Conservation (phyloP, 495 filamentous ascomycete genomes). For the Bathelium albidoporum region DNA sequence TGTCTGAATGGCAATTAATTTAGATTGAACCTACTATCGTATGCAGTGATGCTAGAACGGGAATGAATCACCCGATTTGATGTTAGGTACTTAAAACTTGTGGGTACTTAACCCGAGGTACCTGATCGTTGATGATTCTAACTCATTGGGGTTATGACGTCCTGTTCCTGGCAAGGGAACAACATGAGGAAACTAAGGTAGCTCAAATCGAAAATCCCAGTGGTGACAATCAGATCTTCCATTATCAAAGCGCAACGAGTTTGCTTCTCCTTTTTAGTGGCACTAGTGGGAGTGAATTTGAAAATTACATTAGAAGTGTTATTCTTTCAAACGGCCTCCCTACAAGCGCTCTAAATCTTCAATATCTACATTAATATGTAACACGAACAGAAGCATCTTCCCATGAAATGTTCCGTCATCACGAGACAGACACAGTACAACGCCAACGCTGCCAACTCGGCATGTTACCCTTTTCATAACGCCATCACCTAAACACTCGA, state of each 20-base stretch:
- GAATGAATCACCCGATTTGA: background rate
- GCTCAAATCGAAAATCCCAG: no score
- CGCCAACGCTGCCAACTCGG: background rate
- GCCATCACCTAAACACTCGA: background rate
- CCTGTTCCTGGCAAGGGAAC: no score
- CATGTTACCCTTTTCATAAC: background rate
- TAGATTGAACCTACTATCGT: background rate
- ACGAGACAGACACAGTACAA: background rate
- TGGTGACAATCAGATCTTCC: no score
- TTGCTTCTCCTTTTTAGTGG: background rate
- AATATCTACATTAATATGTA: conserved; percentile 4
- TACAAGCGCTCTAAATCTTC: background rate
- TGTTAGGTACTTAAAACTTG: no score
- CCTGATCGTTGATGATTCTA: no score
- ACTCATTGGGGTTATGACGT: no score
- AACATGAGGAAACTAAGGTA: no score
- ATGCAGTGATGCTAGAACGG: background rate
- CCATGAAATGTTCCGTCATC: background rate
- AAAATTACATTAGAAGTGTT: background rate
- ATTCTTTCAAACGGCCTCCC: background rate
- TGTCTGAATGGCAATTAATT: background rate
- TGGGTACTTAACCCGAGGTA: no score
- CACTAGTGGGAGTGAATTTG: background rate
- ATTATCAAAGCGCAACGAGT: no score
- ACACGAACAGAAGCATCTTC: background rate